These are phyloP conservation scores for Backusella luteola DNA, from an alignment of 192 early-diverging fungal genomes.

Conservation along the genomic window DNA sequence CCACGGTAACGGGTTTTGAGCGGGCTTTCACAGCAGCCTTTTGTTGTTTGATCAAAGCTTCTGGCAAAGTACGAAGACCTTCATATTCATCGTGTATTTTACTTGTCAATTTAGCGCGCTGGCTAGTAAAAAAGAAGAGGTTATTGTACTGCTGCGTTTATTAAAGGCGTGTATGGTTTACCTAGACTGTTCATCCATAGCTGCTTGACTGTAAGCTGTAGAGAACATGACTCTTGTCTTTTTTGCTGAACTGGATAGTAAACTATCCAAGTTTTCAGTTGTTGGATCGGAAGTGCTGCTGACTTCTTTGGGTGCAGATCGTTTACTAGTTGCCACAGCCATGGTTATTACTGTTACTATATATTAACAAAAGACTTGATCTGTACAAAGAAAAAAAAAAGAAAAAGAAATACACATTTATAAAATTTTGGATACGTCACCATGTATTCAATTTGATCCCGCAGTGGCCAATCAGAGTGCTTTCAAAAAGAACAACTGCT, in stretches of 20 bases:
- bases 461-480: background rate
- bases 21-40: constrained; percentile 43
- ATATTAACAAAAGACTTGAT: background rate
- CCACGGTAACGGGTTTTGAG: constrained; percentile 21
- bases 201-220: constrained; percentile 36
- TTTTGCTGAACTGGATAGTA: constrained; percentile 30
- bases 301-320: constrained; percentile 14
- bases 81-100: constrained; percentile 80
- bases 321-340: constrained; percentile 24
- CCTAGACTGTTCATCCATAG: constrained; percentile 41
- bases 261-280: constrained; percentile 1
- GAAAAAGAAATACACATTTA: background rate
- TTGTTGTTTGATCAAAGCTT: constrained; percentile 53
- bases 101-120: constrained; percentile 65
- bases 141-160: background rate
- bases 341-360: constrained; percentile 8
- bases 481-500: background rate
- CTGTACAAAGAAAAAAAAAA: background rate
- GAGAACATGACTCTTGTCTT: constrained; percentile 32
- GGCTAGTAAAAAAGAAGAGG: constrained; percentile 36
- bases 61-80: constrained; percentile 59
- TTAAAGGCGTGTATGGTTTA: background rate
- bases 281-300: constrained; percentile 8
- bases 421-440: constrained; percentile 2
- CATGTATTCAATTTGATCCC: background rate